These are phyloP conservation scores for Pyricularia sp. DNA, from an alignment of 2,329 filamentous ascomycete genomes.

Conservation along the genomic window DNA sequence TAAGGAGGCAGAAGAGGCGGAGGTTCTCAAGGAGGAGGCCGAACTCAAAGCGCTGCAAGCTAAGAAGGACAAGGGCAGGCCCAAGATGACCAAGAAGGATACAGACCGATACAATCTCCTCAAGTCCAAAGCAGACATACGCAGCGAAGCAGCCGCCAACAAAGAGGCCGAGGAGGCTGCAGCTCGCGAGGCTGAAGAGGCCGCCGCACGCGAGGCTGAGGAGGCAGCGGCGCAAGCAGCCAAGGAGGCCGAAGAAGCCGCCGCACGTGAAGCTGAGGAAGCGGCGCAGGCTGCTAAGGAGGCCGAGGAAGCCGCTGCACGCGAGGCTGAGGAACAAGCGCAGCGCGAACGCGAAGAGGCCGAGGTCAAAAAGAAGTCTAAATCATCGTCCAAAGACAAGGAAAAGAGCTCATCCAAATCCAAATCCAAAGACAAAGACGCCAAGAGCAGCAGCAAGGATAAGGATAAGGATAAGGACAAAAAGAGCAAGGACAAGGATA, in stretches of 20 bases:
- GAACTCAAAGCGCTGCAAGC: conserved; percentile 20
- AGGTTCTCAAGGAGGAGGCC: conserved; percentile 27
- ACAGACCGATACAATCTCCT: conserved; percentile 24
- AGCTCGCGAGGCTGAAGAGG: conserved; percentile 8
- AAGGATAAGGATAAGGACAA: conserved; percentile 16
- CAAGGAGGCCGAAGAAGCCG: conserved; percentile 16
- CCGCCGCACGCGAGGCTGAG: conserved; percentile 8
- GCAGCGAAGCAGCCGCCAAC: conserved; percentile 17
- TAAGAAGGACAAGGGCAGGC: conserved; percentile 17
- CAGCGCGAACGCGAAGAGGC: conserved; percentile 18
- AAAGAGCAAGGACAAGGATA: conserved; percentile 10
- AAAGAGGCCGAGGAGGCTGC: conserved; percentile 12
- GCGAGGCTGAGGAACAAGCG: conserved; percentile 13
- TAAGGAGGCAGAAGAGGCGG: conserved; percentile 22
- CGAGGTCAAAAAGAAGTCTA: conserved; percentile 28
- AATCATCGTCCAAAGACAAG: conserved; percentile 25
- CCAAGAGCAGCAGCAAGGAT: conserved; percentile 14
- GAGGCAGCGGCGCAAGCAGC: conserved; percentile 17
- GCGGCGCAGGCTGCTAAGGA: conserved; percentile 14
- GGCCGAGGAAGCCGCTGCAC: conserved; percentile 5
- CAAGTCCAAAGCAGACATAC: conserved; percentile 20
- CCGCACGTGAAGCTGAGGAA: conserved; percentile 11
- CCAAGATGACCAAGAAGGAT: conserved; percentile 18
- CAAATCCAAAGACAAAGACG: conserved; percentile 17
- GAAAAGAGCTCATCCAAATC: conserved; percentile 15